Base-by-base conservation (phyloP, 2,329 filamentous ascomycete genomes). In the Nemania sp. region DNA sequence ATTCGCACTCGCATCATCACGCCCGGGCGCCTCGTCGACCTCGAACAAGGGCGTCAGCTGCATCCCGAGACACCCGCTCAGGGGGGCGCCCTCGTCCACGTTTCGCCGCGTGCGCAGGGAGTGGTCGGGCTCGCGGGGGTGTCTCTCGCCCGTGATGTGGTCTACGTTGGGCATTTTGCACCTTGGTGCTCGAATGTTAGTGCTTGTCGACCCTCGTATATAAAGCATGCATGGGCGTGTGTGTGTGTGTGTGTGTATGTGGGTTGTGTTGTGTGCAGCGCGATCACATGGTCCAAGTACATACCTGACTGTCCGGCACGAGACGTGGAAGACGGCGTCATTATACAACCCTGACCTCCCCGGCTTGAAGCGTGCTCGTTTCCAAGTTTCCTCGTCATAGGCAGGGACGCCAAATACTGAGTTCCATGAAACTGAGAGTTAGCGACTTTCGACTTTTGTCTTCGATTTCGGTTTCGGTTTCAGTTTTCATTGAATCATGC, bases 111-210 rank as follows among this genome's bases (percentile, higher is more conserved):
- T 80, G 35, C 85, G 77, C 60, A 90, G 75, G 0, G 87, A 84
- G 54, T 75, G 78, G 68, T 87, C 83, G 0, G 87, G 85, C 73
- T 89, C 82, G 32, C 74, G 71, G 20, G 72, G 70, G 69, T 88
- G 84, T 20, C 80, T 80, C 40, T 80, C 69, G n/a, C 83, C 89
- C 5, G 79, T 86, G 17, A 78, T 77, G 0, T 82, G 88, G 71
- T 91, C 81, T 1, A 90, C 86, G 66, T 91, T 91, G 18, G 88
- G 88, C 67, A 92, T 73, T 67, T 87, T 89, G 76, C 89, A 91
- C 56, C 81, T 83, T 60, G 15, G 40, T 3, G 17, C n/a, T 34
- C 1, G 12, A n/a, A 29, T 25, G 42, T 65, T 48, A 63, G 54
- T 43, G 42, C 39, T 18, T 13, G 12, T 53, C 35, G 13, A 10